Conservation (phyloP, 2,329 filamentous ascomycete genomes). For the Fusarium sp. region DNA sequence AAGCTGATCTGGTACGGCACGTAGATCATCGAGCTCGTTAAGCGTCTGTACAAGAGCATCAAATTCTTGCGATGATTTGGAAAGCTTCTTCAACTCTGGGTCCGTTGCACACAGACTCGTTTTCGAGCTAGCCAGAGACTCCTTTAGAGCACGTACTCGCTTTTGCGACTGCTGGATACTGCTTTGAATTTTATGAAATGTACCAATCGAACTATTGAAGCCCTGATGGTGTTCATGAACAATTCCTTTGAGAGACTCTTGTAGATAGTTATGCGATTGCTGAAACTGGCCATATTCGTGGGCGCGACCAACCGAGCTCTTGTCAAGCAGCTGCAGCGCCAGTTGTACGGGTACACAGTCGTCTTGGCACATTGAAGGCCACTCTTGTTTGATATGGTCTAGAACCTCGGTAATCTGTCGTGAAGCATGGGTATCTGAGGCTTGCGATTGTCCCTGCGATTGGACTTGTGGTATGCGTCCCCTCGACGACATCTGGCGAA, state of each 20-base stretch:
- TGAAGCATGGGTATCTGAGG: conserved; percentile 61
- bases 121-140: conserved; percentile 85
- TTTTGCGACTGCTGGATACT: conserved; percentile 91
- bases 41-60: conserved; percentile 89
- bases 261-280: conserved; percentile 86
- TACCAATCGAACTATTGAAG: conserved; percentile 98
- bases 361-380: conserved; percentile 89
- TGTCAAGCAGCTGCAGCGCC: conserved; percentile 93
- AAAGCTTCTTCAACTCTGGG: conserved; percentile 90
- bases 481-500: conserved; percentile 53
- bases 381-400: conserved; percentile 86
- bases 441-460: conserved; percentile 7
- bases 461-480: conserved; percentile 48
- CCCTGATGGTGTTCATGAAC: conserved; percentile 99
- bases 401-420: conserved; percentile 73
- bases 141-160: conserved; percentile 83
- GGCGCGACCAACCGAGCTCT: conserved; percentile 90
- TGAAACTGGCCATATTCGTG: conserved; percentile 89
- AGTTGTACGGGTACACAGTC: conserved; percentile 94
- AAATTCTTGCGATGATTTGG: conserved; percentile 87
- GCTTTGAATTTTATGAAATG: conserved; percentile 97
- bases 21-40: conserved; percentile 86
- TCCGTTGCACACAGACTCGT: conserved; percentile 84
- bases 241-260: conserved; percentile 91
- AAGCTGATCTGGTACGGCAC: conserved; percentile 88